Evolutionary conservation across 129 eudicot genomes (phyloP).

Genomic region (Oenanthe sinensis): DNA sequence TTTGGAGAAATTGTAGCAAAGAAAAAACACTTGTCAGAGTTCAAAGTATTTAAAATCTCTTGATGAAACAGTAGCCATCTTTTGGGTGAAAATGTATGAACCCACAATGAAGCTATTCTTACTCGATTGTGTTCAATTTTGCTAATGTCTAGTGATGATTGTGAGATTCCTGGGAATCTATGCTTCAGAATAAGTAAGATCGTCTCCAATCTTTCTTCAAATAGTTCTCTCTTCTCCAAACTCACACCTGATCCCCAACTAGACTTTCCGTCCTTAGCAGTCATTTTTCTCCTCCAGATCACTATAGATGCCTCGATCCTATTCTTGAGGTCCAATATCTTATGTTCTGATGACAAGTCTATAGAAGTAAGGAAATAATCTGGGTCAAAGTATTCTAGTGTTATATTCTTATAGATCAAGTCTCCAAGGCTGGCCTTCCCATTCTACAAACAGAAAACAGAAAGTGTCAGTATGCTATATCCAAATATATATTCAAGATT

Average conservation of each 20-base stretch:
- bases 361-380: slow-evolving; percentile 43
- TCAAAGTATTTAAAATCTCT: not conserved
- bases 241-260: slow-evolving; percentile 49
- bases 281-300: slow-evolving; percentile 50
- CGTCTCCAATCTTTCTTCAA: slow-evolving; percentile 79
- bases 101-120: slow-evolving; percentile 21
- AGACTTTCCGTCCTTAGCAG: slow-evolving; percentile 36
- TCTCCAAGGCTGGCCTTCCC: slow-evolving; percentile 55
- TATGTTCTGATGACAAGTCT: slow-evolving; percentile 82
- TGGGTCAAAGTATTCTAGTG: slow-evolving; percentile 40
- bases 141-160: slow-evolving; percentile 71
- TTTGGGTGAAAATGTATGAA: not conserved
- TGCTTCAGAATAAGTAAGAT: slow-evolving; percentile 74
- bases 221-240: slow-evolving; percentile 43
- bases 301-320: slow-evolving; percentile 40
- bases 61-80: not conserved
- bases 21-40: not conserved
- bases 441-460: slow-evolving; percentile 36
- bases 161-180: slow-evolving; percentile 71
- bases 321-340: slow-evolving; percentile 60
- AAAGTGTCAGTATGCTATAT: not conserved
- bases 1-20: not conserved
- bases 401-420: slow-evolving; percentile 39
- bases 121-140: slow-evolving; percentile 81
- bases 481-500: slow-evolving; percentile 13